Conservation (phyloP, 2,329 filamentous ascomycete genomes). For the Penicillium verrucosum region DNA sequence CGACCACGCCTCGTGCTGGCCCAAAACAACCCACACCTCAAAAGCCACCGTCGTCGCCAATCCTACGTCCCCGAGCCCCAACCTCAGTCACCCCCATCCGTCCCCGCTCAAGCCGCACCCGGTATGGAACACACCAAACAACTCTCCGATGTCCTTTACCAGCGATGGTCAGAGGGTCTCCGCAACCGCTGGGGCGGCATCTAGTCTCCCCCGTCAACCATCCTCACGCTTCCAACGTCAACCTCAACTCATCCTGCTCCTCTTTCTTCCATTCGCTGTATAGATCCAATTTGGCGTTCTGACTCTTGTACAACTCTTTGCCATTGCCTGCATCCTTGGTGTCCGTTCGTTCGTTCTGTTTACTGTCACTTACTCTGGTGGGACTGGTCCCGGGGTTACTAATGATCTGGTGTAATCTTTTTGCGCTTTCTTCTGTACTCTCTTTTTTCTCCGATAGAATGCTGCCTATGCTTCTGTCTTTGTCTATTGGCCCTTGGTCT, state of each 20-base stretch:
- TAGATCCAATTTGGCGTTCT: conserved; percentile 27
- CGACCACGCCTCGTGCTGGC: conserved; percentile 69
- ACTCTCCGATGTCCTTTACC: conserved; percentile 85
- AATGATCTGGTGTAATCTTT: conserved; percentile 24
- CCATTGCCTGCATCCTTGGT: conserved; percentile 23
- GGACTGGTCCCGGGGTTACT: conserved; percentile 21
- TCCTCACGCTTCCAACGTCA: not conserved
- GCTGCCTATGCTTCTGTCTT: conserved; percentile 5
- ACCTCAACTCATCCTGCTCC: not conserved
- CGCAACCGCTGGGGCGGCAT: conserved; percentile 62
- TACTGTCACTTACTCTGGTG: conserved; percentile 11
- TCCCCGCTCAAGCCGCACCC: conserved; percentile 55
- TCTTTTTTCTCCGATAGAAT: conserved; percentile 12
- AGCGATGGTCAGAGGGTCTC: conserved; percentile 82
- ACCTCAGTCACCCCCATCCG: conserved; percentile 39
- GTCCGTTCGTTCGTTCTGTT: conserved; percentile 19
- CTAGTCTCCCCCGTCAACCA: conserved; percentile 11
- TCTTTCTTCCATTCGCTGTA: conserved; percentile 28
- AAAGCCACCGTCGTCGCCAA: conserved; percentile 69
- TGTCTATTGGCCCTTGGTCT: conserved; percentile 1
- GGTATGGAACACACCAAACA: conserved; percentile 93
- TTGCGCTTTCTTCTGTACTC: conserved; percentile 11
- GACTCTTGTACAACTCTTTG: conserved; percentile 20
- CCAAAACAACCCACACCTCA: conserved; percentile 80
- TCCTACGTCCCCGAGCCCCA: conserved; percentile 37